Base-by-base conservation (phyloP, 2,329 filamentous ascomycete species). In the Talaromyces sp. region DNA sequence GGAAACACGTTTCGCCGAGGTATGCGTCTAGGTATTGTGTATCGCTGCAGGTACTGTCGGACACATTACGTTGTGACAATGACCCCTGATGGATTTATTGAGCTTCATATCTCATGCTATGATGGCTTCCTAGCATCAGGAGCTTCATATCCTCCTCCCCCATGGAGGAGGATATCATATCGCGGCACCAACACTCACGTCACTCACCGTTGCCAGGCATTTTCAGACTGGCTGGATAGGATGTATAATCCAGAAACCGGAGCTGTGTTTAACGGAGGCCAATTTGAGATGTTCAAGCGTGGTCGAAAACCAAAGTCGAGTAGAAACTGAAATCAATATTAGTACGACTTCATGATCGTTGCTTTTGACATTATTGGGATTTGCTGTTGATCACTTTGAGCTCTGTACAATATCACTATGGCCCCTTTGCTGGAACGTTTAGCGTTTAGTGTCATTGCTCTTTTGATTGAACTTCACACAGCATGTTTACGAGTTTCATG, bases 181-280 rank as follows among this genome's bases (percentile, higher is more conserved):
- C 9, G 8, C 11, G 10, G 19, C 28, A 48, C 9, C 33, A 31
- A 19, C 31, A 22, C 19, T 40, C 13, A 13, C 15, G 7, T 56
- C 11, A 25, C 19, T 50, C 13, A 22, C 31, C 43, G 33, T 25
- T 56, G 41, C 36, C 31, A 37, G 17, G 21, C 15, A 37, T 48
- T 56, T 33, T 22, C 53, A 37, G 41, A 39, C 35, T 48, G 53
- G 53, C 31, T 48, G 33, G 19, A 40, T 17, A 56, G 41, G 19
- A 39, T 56, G 41, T 56, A 56, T 39, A 28, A 56, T 50, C 53
- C 53, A 48, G 41, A 56, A 40, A 56, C 41, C 33, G 53, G 41
- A 15, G 53, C 41, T 39, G 41, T 48, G 53, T 56, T 25, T 40
- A 56, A 48, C 9, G 53, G 41, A 1, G 33, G 53, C 31, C 33